These are phyloP conservation scores for Umbilicus rupestris DNA, from an alignment of 164 flowering plant genomes.

Conservation along the genomic window DNA sequence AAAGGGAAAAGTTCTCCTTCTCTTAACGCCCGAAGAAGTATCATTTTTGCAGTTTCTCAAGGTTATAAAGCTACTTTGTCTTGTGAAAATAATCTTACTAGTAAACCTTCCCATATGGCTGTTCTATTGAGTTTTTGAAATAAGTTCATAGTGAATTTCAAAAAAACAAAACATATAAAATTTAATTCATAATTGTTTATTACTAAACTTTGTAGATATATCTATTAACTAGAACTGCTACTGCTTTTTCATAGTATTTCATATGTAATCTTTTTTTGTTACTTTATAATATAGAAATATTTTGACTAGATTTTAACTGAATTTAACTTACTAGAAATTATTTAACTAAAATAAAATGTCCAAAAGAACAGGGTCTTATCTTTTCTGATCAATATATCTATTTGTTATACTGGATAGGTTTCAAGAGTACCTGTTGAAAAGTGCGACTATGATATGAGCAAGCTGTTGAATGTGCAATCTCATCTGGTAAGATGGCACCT, in stretches of 20 bases:
- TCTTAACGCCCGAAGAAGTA: slow-evolving; percentile 83
- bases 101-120: background rate
- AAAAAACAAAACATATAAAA: too few species aligned
- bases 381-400: background rate
- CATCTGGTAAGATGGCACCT: slow-evolving; percentile 44
- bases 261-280: background rate
- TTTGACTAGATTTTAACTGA: too few species aligned
- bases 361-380: background rate
- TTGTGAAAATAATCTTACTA: background rate
- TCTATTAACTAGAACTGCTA: background rate
- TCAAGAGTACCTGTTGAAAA: slow-evolving; percentile 85
- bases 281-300: too few species aligned
- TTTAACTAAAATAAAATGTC: background rate
- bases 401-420: slow-evolving; percentile 30
- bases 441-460: slow-evolving; percentile 59
- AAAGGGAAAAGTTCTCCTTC: slow-evolving; percentile 80
- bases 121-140: background rate
- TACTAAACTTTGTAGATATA: background rate
- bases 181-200: too few species aligned
- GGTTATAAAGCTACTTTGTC: slow-evolving; percentile 26
- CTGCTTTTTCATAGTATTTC: background rate
- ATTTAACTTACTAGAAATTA: too few species aligned
- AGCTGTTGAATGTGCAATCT: slow-evolving; percentile 71
- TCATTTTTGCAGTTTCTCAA: slow-evolving; percentile 75
- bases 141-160: too few species aligned